Evolutionary conservation across 371 early-diverging fungal species (phyloP).

Genomic region (Lichtheimia corymbifera): DNA sequence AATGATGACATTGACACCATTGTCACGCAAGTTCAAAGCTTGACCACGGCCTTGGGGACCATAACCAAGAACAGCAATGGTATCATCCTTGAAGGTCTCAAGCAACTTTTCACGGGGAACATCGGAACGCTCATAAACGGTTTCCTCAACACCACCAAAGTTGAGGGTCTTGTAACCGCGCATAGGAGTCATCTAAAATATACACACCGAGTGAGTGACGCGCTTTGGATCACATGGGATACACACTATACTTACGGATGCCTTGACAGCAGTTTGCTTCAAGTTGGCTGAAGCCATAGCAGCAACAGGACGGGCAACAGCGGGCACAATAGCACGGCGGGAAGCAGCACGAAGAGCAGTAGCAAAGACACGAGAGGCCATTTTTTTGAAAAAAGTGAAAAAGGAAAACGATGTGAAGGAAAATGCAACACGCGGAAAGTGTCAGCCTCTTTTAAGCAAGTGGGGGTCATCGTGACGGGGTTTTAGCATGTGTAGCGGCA

Average conservation of each 20-base stretch:
- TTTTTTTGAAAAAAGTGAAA: constrained; percentile 14
- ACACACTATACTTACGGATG: constrained; percentile 20
- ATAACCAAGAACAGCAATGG: constrained; percentile 95
- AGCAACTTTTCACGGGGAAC: constrained; percentile 90
- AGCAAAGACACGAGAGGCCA: constrained; percentile 46
- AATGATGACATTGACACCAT: constrained; percentile 94
- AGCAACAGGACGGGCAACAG: constrained; percentile 25
- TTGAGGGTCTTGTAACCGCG: constrained; percentile 92
- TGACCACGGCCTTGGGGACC: constrained; percentile 98
- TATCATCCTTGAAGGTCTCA: constrained; percentile 91
- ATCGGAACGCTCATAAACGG: constrained; percentile 94
- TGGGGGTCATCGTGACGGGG: constrained; percentile 12
- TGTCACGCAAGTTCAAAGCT: constrained; percentile 95
- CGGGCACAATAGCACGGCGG: constrained; percentile 34
- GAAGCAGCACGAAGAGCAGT: constrained; percentile 46
- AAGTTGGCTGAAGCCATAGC: constrained; percentile 17
- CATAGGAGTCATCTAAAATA: constrained; percentile 43
- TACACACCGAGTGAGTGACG: too few species aligned
- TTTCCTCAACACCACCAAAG: constrained; percentile 93
- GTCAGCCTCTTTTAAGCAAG: constrained; percentile 10
- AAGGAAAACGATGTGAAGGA: constrained; percentile 14
- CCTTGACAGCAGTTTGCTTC: constrained; percentile 37
- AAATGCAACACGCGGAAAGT: constrained; percentile 2
- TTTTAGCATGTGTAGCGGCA: background rate
- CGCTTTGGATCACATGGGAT: background rate